Conservation (phyloP, 768 basidiomycete species). For the Clathrus columnatus region DNA sequence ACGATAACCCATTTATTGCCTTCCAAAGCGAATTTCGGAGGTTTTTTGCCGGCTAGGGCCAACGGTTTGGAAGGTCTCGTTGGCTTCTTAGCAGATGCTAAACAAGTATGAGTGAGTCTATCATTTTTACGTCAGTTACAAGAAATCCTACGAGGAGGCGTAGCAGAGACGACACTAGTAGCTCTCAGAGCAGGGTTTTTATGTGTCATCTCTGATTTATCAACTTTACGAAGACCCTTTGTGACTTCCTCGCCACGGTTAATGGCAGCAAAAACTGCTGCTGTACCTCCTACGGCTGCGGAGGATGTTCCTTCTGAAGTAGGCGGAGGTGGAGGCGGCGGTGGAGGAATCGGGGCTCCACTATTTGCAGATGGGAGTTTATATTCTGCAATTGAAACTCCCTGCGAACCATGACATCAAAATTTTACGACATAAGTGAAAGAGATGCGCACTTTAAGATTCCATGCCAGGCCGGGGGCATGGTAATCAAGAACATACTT, state of each 20-base stretch:
- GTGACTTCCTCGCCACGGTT: slow-evolving; percentile 89
- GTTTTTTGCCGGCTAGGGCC: slow-evolving; percentile 80
- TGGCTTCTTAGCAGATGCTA: slow-evolving; percentile 48
- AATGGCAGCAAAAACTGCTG: slow-evolving; percentile 83
- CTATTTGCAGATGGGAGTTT: slow-evolving; percentile 26
- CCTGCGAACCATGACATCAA: slow-evolving; percentile 28
- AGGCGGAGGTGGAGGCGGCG: slow-evolving; percentile 37
- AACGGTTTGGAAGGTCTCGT: slow-evolving; percentile 78
- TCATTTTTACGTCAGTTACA: background rate
- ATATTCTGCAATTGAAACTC: slow-evolving; percentile 37
- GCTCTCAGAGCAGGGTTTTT: slow-evolving; percentile 87
- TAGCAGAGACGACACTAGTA: slow-evolving; percentile 17
- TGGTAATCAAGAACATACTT: slow-evolving; percentile 82
- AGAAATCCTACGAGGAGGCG: slow-evolving; percentile 5
- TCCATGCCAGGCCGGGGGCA: slow-evolving; percentile 84
- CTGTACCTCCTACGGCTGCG: slow-evolving; percentile 42
- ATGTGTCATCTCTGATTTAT: slow-evolving; percentile 96
- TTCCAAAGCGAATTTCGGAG: slow-evolving; percentile 79
- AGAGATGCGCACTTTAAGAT: slow-evolving; percentile 49
- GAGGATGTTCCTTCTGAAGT: slow-evolving; percentile 24
- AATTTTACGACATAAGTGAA: slow-evolving; percentile 4
- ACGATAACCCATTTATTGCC: slow-evolving; percentile 94
- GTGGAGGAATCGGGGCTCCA: slow-evolving; percentile 35
- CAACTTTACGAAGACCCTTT: slow-evolving; percentile 85
- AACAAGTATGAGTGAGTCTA: background rate